Evolutionary conservation across 768 basidiomycete genomes (phyloP).

Genomic region (Lepiota venenata): DNA sequence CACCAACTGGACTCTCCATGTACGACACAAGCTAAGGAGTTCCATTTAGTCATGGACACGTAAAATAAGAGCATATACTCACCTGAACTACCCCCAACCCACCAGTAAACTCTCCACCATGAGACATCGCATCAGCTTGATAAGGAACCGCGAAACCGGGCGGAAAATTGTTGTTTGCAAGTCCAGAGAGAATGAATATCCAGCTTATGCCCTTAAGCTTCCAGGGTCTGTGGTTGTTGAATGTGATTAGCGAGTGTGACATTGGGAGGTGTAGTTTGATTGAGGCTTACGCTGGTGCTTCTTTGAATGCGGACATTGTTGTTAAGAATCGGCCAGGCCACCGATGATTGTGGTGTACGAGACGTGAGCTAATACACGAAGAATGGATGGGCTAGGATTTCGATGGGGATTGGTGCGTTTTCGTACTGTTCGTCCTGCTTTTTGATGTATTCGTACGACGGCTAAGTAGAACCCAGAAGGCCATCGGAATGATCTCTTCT

Average conservation of each 20-base stretch:
- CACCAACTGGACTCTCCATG: constrained; percentile 29
- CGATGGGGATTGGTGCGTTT: no score
- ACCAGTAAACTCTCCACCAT: constrained; percentile 27
- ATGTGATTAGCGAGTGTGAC: neutral
- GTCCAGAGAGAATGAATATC: constrained; percentile 21
- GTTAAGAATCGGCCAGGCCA: neutral
- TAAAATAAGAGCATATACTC: neutral
- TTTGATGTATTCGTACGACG: no score
- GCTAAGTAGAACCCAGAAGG: no score
- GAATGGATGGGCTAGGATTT: no score
- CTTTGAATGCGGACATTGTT: neutral
- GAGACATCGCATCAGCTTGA: constrained; percentile 23
- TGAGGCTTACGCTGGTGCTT: neutral
- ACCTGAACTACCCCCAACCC: constrained; percentile 25
- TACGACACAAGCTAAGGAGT: constrained; percentile 24
- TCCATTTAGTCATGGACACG: neutral
- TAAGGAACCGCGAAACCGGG: constrained; percentile 24
- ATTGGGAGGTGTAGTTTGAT: neutral
- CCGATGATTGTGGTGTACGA: no score
- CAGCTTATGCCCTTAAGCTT: constrained; percentile 25
- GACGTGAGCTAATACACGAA: no score
- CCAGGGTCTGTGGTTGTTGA: constrained; percentile 24
- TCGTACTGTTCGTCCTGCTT: no score
- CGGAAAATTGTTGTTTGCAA: constrained; percentile 23
- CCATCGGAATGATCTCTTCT: no score